These are phyloP conservation scores for Quercus dentata DNA, from an alignment of 306 rosid species.

Conservation along the genomic window DNA sequence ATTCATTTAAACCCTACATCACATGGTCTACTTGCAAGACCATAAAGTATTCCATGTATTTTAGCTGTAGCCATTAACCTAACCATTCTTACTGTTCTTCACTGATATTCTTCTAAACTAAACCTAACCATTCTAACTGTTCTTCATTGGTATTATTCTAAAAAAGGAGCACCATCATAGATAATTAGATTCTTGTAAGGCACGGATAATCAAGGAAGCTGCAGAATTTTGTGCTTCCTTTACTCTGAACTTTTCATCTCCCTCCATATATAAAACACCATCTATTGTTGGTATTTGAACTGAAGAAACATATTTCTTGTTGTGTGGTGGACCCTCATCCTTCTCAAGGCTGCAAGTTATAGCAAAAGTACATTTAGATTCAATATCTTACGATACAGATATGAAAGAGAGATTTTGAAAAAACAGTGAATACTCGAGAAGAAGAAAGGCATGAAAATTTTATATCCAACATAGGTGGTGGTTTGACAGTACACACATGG, in stretches of 20 bases:
- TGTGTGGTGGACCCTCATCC: constrained; percentile 60
- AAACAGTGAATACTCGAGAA: neutral
- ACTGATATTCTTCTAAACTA: neutral
- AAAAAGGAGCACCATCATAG: constrained; percentile 14
- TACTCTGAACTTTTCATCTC: constrained; percentile 40
- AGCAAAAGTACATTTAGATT: neutral
- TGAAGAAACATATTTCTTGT: constrained; percentile 38
- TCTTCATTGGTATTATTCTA: neutral
- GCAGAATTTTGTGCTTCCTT: constrained; percentile 69
- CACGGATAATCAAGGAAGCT: constrained; percentile 57
- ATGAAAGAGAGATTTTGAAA: neutral
- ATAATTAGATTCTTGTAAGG: constrained; percentile 35
- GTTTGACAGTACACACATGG: too few species aligned
- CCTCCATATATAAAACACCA: constrained; percentile 25
- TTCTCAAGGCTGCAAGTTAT: constrained; percentile 44
- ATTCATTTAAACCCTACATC: neutral
- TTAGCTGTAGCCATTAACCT: neutral
- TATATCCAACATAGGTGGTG: too few species aligned
- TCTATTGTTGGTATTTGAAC: constrained; percentile 36
- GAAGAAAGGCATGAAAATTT: too few species aligned
- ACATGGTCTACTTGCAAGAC: neutral
- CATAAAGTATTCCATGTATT: neutral
- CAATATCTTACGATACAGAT: neutral
- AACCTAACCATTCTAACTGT: neutral
- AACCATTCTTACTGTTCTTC: neutral